Conservation (phyloP, 805 yeast genomes). For the Debaryomyces castellii region DNA sequence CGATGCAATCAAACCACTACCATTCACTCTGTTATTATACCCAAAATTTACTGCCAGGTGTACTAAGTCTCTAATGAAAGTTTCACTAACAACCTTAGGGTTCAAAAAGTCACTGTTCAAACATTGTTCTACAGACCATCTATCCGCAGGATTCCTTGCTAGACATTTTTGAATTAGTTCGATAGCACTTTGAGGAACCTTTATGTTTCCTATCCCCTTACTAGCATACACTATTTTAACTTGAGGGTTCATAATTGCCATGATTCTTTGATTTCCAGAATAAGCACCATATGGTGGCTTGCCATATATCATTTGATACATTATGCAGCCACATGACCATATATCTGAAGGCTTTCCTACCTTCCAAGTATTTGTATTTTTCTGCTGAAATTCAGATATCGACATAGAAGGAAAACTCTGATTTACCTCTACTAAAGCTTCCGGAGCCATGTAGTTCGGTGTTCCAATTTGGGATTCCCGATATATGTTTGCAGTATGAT, state of each 20-base stretch:
- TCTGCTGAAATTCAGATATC: conserved; percentile 8
- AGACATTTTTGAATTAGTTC: conserved; percentile 74
- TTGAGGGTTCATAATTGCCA: conserved; percentile 85
- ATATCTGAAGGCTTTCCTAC: conserved; percentile 95
- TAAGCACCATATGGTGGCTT: conserved; percentile 84
- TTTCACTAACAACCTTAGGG: conserved; percentile 71
- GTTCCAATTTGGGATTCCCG: conserved; percentile 93
- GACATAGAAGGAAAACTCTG: conserved; percentile 27
- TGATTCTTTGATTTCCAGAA: conserved; percentile 71
- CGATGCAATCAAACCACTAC: conserved; percentile 40
- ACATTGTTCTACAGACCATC: conserved; percentile 66
- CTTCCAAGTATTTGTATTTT: conserved; percentile 52
- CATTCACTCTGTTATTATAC: conserved; percentile 35
- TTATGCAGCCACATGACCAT: conserved; percentile 97
- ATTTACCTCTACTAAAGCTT: conserved; percentile 69
- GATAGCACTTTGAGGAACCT: conserved; percentile 68
- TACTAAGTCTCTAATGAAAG: conserved; percentile 67
- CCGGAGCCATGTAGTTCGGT: conserved; percentile 98
- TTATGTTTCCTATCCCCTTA: conserved; percentile 56
- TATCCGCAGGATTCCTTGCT: conserved; percentile 61
- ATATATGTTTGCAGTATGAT: conserved; percentile 85
- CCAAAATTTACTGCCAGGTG: conserved; percentile 80
- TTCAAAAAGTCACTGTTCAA: conserved; percentile 63
- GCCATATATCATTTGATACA: conserved; percentile 94
- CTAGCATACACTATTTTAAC: conserved; percentile 67